Conservation (phyloP, 305 asterid species). For the Solanum chacoense region DNA sequence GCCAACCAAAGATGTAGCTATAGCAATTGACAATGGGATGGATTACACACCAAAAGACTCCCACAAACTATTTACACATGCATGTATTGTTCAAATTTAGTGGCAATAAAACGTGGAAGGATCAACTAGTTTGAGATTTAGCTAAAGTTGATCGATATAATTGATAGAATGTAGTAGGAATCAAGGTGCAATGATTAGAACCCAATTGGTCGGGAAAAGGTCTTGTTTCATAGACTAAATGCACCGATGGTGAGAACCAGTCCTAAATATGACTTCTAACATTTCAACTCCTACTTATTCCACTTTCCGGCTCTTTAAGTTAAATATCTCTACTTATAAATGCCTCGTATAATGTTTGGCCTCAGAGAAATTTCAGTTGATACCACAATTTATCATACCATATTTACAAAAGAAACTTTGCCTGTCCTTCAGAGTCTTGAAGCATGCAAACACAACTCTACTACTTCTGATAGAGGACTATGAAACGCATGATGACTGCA, state of each 20-base stretch:
- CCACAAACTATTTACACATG: not conserved
- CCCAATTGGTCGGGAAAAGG: not conserved
- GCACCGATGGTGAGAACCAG: not conserved
- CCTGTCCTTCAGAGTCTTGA: conserved; percentile 11
- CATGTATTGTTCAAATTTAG: not conserved
- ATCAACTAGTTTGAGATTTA: not conserved
- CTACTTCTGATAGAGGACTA: conserved; percentile 4
- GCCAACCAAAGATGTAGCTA: not conserved
- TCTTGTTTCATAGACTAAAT: not conserved
- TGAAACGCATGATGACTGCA: conserved; percentile 7
- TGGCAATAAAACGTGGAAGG: not conserved
- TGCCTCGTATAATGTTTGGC: not conserved
- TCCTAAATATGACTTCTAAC: not conserved
- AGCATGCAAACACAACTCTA: conserved; percentile 18
- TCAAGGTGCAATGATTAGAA: not conserved
- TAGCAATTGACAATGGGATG: not conserved
- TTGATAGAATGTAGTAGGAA: not conserved
- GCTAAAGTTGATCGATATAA: not conserved
- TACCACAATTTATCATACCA: not conserved
- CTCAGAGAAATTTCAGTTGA: not conserved
- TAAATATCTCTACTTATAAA: not conserved
- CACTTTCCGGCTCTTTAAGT: not conserved
- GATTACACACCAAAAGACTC: not conserved
- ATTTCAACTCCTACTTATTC: not conserved
- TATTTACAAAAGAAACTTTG: not conserved